These are phyloP conservation scores for Vitis rupestris DNA, from an alignment of 164 flowering plant species.

Conservation along the genomic window DNA sequence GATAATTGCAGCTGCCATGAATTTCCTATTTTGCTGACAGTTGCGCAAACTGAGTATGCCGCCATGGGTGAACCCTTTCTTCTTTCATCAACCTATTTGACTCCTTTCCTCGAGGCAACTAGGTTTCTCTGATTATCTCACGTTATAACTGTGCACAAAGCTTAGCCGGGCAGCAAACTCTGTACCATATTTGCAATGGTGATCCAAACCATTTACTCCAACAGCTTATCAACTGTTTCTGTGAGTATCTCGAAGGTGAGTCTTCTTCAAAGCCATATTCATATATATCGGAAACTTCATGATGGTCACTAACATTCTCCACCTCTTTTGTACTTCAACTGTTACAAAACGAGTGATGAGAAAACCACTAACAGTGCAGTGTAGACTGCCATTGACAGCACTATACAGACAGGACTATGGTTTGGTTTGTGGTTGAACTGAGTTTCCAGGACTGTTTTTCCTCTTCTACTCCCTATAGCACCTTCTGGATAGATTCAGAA, in stretches of 20 bases:
- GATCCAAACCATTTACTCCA: background rate
- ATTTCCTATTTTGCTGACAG: too few relatives aligned
- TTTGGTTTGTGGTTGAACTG: conserved; percentile 29
- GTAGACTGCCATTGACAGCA: conserved; percentile 30
- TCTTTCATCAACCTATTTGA: too few relatives aligned
- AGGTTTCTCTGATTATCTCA: background rate
- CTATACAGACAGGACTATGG: conserved; percentile 41
- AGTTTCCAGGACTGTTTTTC: too few relatives aligned
- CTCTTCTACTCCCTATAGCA: too few relatives aligned
- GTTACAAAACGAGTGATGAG: conserved; percentile 29
- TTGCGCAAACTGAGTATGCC: too few relatives aligned
- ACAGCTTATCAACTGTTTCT: conserved; percentile 15
- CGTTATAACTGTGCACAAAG: conserved; percentile 18
- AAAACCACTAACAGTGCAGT: conserved; percentile 11
- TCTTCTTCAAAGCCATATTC: conserved; percentile 14
- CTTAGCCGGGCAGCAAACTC: conserved; percentile 22
- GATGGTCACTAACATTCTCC: conserved; percentile 51
- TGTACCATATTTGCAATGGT: conserved; percentile 2
- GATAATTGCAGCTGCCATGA: too few relatives aligned
- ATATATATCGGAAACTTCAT: conserved; percentile 38
- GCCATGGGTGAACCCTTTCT: too few relatives aligned
- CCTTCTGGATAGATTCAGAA: too few relatives aligned
- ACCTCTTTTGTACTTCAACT: conserved; percentile 44
- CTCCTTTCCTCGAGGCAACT: too few relatives aligned
- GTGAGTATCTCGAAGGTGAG: conserved; percentile 6